A percentile compares a stretch with the other conserved stretches of the same genome.
These are phyloP conservation scores for Globisporangium recalcitrans DNA, from an alignment of 352 stramenopile genomes.

Conservation along the genomic window DNA sequence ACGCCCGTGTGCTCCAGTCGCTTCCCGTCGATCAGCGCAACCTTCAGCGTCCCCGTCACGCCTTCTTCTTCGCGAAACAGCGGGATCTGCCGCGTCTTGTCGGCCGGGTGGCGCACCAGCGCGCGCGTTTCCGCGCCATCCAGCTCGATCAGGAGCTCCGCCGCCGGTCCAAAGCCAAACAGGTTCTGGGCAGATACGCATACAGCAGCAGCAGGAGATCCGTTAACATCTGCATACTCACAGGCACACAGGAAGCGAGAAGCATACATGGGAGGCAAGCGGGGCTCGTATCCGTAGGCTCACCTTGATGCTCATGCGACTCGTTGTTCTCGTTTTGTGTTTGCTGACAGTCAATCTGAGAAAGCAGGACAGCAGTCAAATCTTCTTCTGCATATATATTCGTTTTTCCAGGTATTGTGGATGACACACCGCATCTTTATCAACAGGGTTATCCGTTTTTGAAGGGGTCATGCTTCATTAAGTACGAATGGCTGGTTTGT, in stretches of 20 bases:
- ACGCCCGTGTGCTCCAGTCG: constrained; percentile 95
- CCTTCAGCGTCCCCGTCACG: constrained; percentile 58
- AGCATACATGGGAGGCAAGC: background rate
- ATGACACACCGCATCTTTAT: too few species aligned
- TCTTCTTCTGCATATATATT: background rate
- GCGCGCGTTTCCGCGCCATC: constrained; percentile 13
- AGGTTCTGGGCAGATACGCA: constrained; percentile 5
- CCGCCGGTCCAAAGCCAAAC: constrained; percentile 17
- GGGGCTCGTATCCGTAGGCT: background rate
- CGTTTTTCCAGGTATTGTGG: too few species aligned
- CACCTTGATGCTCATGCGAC: constrained; percentile 17
- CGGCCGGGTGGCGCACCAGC: constrained; percentile 17
- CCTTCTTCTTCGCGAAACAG: constrained; percentile 51
- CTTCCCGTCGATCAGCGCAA: constrained; percentile 81
- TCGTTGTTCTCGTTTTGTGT: background rate
- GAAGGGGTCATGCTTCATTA: too few species aligned
- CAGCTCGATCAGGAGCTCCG: constrained; percentile 16
- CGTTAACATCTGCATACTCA: background rate
- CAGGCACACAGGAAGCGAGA: background rate
- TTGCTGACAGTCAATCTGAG: background rate
- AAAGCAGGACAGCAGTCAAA: background rate
- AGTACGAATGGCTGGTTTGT: too few species aligned
- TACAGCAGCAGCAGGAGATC: background rate
- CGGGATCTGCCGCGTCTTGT: constrained; percentile 35
- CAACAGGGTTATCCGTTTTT: too few species aligned